Conservation (phyloP, 208 protist species). For the Crithidia acanthocephali region DNA sequence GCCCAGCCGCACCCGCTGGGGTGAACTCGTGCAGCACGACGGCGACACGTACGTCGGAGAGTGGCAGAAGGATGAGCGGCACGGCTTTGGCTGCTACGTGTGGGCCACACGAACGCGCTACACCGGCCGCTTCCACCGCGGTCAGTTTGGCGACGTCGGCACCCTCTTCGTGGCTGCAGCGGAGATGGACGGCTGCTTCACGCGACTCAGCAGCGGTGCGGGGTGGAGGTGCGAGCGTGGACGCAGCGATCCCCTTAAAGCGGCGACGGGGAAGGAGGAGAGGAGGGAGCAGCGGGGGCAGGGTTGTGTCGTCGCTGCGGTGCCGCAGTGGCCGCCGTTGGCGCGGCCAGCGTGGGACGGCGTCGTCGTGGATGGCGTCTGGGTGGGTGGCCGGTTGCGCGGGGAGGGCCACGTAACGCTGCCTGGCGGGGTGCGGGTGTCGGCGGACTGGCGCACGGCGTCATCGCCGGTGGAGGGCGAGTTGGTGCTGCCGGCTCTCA, state of each 20-base stretch:
- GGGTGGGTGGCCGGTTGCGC: conserved; percentile 54
- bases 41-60: conserved; percentile 84
- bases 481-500: conserved; percentile 39
- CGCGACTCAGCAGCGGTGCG: conserved; percentile 28
- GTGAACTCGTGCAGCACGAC: conserved; percentile 55
- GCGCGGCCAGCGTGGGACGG: conserved; percentile 36
- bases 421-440: conserved; percentile 54
- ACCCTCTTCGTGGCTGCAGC: conserved; percentile 51
- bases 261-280: not conserved
- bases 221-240: conserved; percentile 11
- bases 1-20: conserved; percentile 58
- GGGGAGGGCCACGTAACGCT: conserved; percentile 77
- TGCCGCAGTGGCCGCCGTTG: conserved; percentile 22
- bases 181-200: conserved; percentile 33
- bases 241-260: not conserved
- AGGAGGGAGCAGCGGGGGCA: not conserved
- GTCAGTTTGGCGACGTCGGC: conserved; percentile 72
- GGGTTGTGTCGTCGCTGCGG: too few relatives aligned
- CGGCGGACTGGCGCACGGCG: conserved; percentile 67
- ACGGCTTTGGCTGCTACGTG: conserved; percentile 81
- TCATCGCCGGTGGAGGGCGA: conserved; percentile 51
- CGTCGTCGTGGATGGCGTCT: conserved; percentile 71
- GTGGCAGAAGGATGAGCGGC: conserved; percentile 65
- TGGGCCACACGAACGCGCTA: conserved; percentile 68
- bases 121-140: conserved; percentile 57